Base-by-base conservation (phyloP, 2,329 filamentous ascomycete genomes). In the Knoxdaviesia capensis region DNA sequence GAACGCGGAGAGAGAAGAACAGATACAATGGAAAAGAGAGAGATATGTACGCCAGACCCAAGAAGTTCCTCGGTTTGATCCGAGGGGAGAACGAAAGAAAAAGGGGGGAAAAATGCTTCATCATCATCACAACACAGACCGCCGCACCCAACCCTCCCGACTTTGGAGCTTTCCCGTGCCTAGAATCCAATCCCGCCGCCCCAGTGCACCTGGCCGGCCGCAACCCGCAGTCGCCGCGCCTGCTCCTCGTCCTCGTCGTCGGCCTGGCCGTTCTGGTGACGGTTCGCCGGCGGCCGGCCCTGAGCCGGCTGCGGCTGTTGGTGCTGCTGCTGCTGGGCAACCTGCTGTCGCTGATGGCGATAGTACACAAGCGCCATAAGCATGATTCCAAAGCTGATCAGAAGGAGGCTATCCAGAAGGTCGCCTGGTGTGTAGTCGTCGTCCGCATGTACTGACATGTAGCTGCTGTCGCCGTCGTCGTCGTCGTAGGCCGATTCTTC, bases 291-390 rank as follows among this genome's bases (percentile, higher is more conserved):
- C 20, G 20, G 20, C 20, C 20, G 20, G 20, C 20, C 20, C 20
- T 20, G 20, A 20, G 20, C 20, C 34, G 31, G 43, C 44, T 50
- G 51, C 46, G 50, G 45, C 41, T 49, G 48, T 41, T 53, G 48
- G 45, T 48, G 49, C 42, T 48, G 49, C 39, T 48, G 49, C 42
- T 49, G 48, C 31, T 49, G 48, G 41, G 69, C 65, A 31, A 62
- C 66, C 49, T 77, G 65, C 53, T 84, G 80, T 45, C 75, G 65
- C 53, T 74, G 76, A 47, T 84, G 77, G 20, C 83, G 68, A 56
- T 90, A 88, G 58, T 86, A 93, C 10, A 96, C 68, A 32, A 96
- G 63, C 41, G 82, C 72, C 0, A 81, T 74, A 42, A 96, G 65
- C 1, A 76, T 74, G 9, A 77, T 75, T 1, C 82, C 78, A 9